A percentile compares a stretch with the other conserved stretches of the same genome.
phyloP scores from a whole-genome alignment of 2,329 filamentous ascomycete genomes.

The Sclerotinia borealis region DNA sequence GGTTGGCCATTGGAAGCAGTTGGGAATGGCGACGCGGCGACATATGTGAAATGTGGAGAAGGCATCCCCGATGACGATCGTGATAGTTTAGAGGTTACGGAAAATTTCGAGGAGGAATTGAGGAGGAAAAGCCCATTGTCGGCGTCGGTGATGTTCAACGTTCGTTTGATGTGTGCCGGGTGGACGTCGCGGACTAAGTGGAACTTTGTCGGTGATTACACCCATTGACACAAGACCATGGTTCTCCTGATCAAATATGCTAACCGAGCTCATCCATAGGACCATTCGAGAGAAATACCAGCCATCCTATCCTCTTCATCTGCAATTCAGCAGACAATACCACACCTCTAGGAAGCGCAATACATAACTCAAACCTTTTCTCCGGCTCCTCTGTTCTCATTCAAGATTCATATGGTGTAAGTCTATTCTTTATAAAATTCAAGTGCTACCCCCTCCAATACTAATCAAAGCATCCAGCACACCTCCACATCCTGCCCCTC shows the following conservation, averaged over 20 bases:
- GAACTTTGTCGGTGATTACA: background rate
- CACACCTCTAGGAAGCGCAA: conserved; percentile 31
- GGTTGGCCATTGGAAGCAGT: conserved; percentile 22
- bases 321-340: conserved; percentile 36
- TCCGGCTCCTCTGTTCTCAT: background rate
- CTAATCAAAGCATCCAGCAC: background rate
- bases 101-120: conserved; percentile 29
- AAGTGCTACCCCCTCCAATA: no score
- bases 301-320: conserved; percentile 34
- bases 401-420: background rate
- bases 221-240: accelerated
- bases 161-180: conserved; percentile 17
- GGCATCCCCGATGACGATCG: conserved; percentile 37
- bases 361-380: background rate
- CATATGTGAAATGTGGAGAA: conserved; percentile 39
- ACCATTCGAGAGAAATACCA: conserved; percentile 33
- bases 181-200: background rate
- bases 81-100: conserved; percentile 33
- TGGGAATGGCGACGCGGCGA: conserved; percentile 19
- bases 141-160: background rate
- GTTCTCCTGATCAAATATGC: background rate
- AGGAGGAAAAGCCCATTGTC: conserved; percentile 15
- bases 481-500: background rate
- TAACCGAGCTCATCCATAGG: background rate
- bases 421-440: background rate